Base-by-base conservation (phyloP, 371 early-diverging fungal species). In the Circinella umbellata region DNA sequence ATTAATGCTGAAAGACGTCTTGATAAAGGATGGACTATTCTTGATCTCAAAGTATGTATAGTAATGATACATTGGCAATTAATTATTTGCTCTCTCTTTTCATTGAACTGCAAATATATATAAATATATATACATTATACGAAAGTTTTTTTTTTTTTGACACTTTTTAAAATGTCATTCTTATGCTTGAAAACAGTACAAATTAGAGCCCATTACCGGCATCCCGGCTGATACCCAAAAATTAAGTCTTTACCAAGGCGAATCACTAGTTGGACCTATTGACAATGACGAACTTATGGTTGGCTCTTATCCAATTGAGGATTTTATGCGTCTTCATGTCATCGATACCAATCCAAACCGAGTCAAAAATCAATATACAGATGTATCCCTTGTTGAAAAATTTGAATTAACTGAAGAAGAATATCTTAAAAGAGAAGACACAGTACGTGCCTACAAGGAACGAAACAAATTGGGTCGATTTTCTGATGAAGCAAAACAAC, bases 131-230 rank as follows among this genome's bases (percentile, higher is more conserved):
- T 27, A 27, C 27, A 27, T 27, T 27, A 27, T 27, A 27, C 27
- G 27, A 54, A 20, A n/a, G 35, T 42, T 42, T 42, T 42, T 39
- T 39, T 10, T 39, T 42, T 42, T 42, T 42, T 27, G 27, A 27
- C 27, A 27, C 27, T 27, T 27, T 11, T 9, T 42, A 42, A 42
- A 42, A 2, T 3, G 42, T 9, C 11, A 3, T 42, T 42, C 42
- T 42, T 11, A 42, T 11, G 11, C 11, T 42, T 9, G 9, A 9
- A 11, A 42, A 42, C 49, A 95, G 91, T 83, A 85, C 61, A 91
- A 93, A 69, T 87, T 98, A 4, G 96, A 95, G 70, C 93, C 97
- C 35, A 94, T 98, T 65, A 96, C 97, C 0, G 99, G 99, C 53
- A 91, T 97, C 39, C 92, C 94, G 8, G 75, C 88, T 7, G 61